Conservation (phyloP, 495 filamentous ascomycete species). For the Parmelia sp. region DNA sequence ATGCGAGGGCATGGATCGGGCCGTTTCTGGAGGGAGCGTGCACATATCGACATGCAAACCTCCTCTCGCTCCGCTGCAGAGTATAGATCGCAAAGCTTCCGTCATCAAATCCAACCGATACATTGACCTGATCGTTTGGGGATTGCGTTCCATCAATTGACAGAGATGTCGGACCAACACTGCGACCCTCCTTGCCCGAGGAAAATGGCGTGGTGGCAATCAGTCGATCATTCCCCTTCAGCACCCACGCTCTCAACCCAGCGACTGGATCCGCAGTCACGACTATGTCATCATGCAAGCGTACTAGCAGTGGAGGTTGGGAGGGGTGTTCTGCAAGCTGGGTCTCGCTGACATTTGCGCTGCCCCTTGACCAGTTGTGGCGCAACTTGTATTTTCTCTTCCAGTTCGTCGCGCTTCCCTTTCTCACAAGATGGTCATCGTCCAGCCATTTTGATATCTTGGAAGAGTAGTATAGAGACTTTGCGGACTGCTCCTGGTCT, state of each 20-base stretch:
- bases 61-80: constrained; percentile 40
- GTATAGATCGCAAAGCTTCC: constrained; percentile 68
- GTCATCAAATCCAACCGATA: constrained; percentile 70
- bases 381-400: constrained; percentile 84
- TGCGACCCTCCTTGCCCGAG: neutral
- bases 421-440: constrained; percentile 52
- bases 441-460: constrained; percentile 79
- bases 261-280: constrained; percentile 64
- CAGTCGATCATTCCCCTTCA: constrained; percentile 51
- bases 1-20: constrained; percentile 68
- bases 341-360: constrained; percentile 73
- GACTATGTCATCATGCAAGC: constrained; percentile 66
- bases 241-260: constrained; percentile 73
- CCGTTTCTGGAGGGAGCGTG: constrained; percentile 52
- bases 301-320: constrained; percentile 57
- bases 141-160: constrained; percentile 47
- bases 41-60: constrained; percentile 45
- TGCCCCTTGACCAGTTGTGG: constrained; percentile 86
- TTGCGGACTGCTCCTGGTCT: constrained; percentile 34
- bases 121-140: constrained; percentile 36
- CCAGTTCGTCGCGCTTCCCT: constrained; percentile 60
- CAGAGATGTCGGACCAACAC: constrained; percentile 58
- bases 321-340: constrained; percentile 51
- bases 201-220: constrained; percentile 41
- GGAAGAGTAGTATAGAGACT: constrained; percentile 59